Conservation (phyloP, 2,329 filamentous ascomycete genomes). For the Neofusicoccum sp. region DNA sequence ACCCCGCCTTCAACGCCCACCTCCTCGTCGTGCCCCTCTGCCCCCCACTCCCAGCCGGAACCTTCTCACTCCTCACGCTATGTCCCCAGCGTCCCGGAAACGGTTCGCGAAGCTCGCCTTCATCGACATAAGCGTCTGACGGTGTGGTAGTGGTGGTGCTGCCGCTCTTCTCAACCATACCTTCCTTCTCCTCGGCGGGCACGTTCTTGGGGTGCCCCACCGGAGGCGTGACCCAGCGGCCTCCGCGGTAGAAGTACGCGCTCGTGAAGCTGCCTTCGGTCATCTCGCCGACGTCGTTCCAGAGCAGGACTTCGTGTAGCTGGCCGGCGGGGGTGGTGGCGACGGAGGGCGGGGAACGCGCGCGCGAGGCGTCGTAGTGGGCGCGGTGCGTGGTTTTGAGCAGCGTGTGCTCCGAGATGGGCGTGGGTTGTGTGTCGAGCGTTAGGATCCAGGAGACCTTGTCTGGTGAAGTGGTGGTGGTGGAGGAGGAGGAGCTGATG, state of each 20-base stretch:
- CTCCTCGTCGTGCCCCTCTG: slow-evolving; percentile 78
- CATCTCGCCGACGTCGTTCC: slow-evolving; percentile 63
- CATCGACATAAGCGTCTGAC: too few species aligned
- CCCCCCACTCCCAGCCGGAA: slow-evolving; percentile 69
- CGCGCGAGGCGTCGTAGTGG: slow-evolving; percentile 69
- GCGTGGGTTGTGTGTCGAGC: slow-evolving; percentile 53
- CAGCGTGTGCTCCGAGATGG: slow-evolving; percentile 65
- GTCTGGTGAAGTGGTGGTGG: slow-evolving; percentile 17
- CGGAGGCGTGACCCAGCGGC: slow-evolving; percentile 77
- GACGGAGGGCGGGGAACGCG: slow-evolving; percentile 54
- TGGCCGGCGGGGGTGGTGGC: slow-evolving; percentile 30
- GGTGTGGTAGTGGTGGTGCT: too few species aligned
- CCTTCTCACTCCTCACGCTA: slow-evolving; percentile 35
- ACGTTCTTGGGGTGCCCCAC: slow-evolving; percentile 26
- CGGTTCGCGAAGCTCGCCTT: slow-evolving; percentile 34
- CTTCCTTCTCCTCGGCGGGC: background rate
- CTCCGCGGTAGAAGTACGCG: slow-evolving; percentile 73
- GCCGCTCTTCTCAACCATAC: slow-evolving; percentile 3
- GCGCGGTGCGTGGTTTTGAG: slow-evolving; percentile 79
- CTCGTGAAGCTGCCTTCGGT: slow-evolving; percentile 87
- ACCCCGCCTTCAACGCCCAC: slow-evolving; percentile 70
- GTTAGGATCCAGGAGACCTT: slow-evolving; percentile 51
- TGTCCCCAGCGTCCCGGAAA: slow-evolving; percentile 41
- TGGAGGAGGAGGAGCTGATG: slow-evolving; percentile 21
- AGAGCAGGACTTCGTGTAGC: slow-evolving; percentile 67